A percentile compares a stretch with the other conserved stretches of the same genome.
Conservation (phyloP, 306 rosid species). For the Acmispon strigosus region DNA sequence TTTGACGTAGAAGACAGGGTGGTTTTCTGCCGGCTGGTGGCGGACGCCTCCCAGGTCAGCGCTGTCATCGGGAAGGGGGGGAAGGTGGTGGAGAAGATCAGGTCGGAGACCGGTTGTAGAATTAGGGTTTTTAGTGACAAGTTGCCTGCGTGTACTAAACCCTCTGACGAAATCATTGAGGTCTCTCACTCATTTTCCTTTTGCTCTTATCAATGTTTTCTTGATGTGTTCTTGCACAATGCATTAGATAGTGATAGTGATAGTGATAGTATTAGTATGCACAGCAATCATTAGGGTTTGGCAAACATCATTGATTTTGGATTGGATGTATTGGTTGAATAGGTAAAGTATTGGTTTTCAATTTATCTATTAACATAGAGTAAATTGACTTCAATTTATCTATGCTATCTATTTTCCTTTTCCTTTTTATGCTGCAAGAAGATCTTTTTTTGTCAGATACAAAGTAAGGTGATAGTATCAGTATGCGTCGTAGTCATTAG, state of each 20-base stretch:
- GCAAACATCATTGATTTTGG: neutral
- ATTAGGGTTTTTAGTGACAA: constrained; percentile 64
- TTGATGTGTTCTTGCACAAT: neutral
- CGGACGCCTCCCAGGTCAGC: constrained; percentile 50
- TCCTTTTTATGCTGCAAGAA: neutral
- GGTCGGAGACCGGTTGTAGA: constrained; percentile 66
- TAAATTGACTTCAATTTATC: neutral
- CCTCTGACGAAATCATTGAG: constrained; percentile 78
- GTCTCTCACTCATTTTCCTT: constrained; percentile 28
- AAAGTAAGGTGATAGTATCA: constrained; percentile 40
- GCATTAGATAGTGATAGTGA: neutral
- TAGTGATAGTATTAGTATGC: neutral
- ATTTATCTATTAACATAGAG: neutral
- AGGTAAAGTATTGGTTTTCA: neutral
- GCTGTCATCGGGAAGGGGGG: constrained; percentile 92
- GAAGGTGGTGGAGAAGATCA: constrained; percentile 79
- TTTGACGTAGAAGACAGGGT: constrained; percentile 38
- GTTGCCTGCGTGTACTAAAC: constrained; percentile 44
- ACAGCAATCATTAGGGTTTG: neutral
- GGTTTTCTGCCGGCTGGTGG: constrained; percentile 73
- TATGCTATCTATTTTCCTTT: neutral
- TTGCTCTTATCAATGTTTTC: neutral
- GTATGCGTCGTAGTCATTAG: neutral
- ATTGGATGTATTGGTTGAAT: neutral
- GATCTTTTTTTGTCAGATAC: constrained; percentile 49